Base-by-base conservation (phyloP, 306 rosid species). In the Pterocarpus santalinus region DNA sequence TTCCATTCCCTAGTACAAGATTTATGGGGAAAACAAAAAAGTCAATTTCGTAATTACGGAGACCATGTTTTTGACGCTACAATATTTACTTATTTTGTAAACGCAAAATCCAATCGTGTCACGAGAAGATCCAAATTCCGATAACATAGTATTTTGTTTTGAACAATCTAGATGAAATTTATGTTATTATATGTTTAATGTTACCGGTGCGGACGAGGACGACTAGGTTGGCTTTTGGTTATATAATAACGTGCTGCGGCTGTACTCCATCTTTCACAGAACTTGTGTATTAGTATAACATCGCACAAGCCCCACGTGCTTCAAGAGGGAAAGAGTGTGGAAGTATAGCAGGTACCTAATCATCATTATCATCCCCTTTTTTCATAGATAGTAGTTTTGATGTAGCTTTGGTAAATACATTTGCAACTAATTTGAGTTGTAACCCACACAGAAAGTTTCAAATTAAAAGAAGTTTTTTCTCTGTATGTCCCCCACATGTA, bases 251-350 rank as follows among this genome's bases (percentile, higher is more conserved):
- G 64, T 53, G 3, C 5, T 47, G 1, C 10, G 53, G 10, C 47
- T 43, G 0, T 15, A 28, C 16, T 51, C 51, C 53, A 9, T 12
- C 34, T 13, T 38, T 72, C 5, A 58, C 15, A 55, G 16, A 43
- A 46, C 3, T 2, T 34, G 43, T 15, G 10, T 0, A 8, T 2
- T 43, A 43, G 9, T 7, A 8, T 43, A 35, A 44, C 56, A 32
- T 47, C 61, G 65, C 70, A 62, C 65, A 79, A 75, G 61, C 13
- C 78, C 78, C 90, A 86, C 88, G 83, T 87, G 90, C 67, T 75
- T 28, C 47, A 61, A 83, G 53, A 44, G 41, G 78, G 73, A 80
- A 80, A 33, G 76, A 17, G 69, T 17, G 43, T 1, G 81, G 78
- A 82, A 82, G 65, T 17, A 11, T 33, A 33, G 35, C 41, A 65